Percentiles rank a stretch among this genome's conserved stretches.
Conservation (phyloP, 805 yeast genomes). For the Myxozyma geophila region DNA sequence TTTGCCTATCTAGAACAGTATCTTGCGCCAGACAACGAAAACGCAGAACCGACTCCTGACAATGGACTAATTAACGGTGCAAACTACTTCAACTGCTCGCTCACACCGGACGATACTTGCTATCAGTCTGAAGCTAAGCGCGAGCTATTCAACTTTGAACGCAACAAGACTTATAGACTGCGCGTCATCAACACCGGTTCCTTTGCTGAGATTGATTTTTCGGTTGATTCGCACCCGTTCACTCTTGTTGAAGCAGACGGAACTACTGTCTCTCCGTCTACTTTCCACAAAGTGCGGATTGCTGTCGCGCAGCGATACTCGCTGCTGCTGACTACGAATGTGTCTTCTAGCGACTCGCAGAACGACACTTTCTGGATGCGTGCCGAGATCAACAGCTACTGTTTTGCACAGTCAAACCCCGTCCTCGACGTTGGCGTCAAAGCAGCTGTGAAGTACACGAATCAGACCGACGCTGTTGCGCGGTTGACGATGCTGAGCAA, state of each 20-base stretch:
- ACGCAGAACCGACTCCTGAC: constrained; percentile 47
- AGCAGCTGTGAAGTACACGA: constrained; percentile 46
- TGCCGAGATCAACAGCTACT: constrained; percentile 47
- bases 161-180: constrained; percentile 36
- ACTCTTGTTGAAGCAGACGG: constrained; percentile 47
- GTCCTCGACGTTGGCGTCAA: constrained; percentile 45
- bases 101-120: constrained; percentile 39
- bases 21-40: constrained; percentile 50
- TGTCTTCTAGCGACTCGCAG: constrained; percentile 29
- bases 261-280: constrained; percentile 39
- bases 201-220: constrained; percentile 43
- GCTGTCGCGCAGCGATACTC: constrained; percentile 84
- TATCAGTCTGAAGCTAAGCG: constrained; percentile 38
- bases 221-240: constrained; percentile 42
- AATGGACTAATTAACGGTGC: constrained; percentile 53
- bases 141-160: constrained; percentile 20
- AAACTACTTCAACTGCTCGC: constrained; percentile 42
- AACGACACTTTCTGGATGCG: constrained; percentile 50
- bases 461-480: constrained; percentile 30
- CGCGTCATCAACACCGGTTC: constrained; percentile 46
- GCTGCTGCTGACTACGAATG: constrained; percentile 64
- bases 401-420: constrained; percentile 47
- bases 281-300: constrained; percentile 39
- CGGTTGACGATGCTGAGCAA: constrained; percentile 12
- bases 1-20: constrained; percentile 47